Evolutionary conservation across 2,329 filamentous ascomycete genomes (phyloP), one percentile per base, ranked within the genome.

Genomic region (Mollisiaceae sp.): DNA sequence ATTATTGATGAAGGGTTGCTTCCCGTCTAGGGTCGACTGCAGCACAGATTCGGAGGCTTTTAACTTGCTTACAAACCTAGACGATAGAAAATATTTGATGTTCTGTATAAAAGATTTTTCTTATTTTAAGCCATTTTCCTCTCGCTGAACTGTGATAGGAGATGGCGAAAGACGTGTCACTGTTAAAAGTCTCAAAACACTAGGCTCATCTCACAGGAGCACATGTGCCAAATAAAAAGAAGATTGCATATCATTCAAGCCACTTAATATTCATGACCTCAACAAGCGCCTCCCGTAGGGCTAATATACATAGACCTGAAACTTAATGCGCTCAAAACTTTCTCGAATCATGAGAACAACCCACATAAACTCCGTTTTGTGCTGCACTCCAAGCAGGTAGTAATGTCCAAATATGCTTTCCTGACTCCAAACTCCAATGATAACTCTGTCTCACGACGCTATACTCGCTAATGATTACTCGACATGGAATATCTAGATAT

Each of bases 371-470:
- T 36, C 55, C 55, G n/a, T 39, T 22, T 39, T 57, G 55, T 39
- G 55, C 39, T 59, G 15, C 57, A 15, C 57, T 22, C 24, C 38
- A 45, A 58, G 55, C 35, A 20, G 27, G 35, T 58, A 58, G 35
- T 47, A 9, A 47, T 59, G 27, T 36, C 39, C 36, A 24, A 38
- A 60, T 20, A 60, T 60, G 9, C 32, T 39, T 57, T 60, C 52
- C 39, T 36, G 57, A 64, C 61, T 64, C 62, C 58, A 55, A 15
- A 61, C 39, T 57, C 41, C 52, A 59, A 32, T 54, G 57, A 60
- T 27, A 22, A 59, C 60, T 59, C 27, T 32, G 27, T 32, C 55
- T 65, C 54, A 22, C 24, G 15, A 18, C 22, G 14, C 59, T 60
- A 22, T 27, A 61, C 59, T 57, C 41, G 35, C 59, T 55, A 60